These are phyloP conservation scores for Vitis labrusca DNA, from an alignment of 164 flowering plant genomes.

Conservation along the genomic window DNA sequence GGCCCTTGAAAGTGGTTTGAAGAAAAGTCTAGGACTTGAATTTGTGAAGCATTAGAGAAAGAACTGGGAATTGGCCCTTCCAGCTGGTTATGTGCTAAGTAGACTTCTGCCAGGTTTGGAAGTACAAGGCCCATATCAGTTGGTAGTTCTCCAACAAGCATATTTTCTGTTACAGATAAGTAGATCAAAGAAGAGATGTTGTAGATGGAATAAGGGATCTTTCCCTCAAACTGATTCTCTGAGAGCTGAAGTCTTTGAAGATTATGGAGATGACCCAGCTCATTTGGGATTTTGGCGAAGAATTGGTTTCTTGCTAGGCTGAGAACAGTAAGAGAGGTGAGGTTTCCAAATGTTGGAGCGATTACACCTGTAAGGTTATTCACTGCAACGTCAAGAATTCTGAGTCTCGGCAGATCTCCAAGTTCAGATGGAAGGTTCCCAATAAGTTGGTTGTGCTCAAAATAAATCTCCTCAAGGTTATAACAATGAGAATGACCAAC, in stretches of 20 bases:
- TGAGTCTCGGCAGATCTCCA: neutral
- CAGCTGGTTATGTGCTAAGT: slow-evolving; percentile 1
- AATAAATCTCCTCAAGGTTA: slow-evolving; percentile 1
- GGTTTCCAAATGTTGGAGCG: slow-evolving; percentile 9
- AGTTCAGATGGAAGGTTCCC: slow-evolving; percentile 1
- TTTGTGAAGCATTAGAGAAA: slow-evolving; percentile 7
- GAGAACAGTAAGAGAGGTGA: slow-evolving; percentile 9
- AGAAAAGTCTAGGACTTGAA: slow-evolving; percentile 19
- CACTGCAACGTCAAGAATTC: neutral
- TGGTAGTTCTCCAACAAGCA: slow-evolving; percentile 8
- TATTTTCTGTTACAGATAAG: slow-evolving; percentile 2
- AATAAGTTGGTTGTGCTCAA: neutral
- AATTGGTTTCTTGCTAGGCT: slow-evolving; percentile 7
- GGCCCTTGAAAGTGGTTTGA: slow-evolving; percentile 9
- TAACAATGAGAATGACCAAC: neutral
- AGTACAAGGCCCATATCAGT: slow-evolving; percentile 3
- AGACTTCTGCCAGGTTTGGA: slow-evolving; percentile 10
- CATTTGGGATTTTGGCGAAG: neutral
- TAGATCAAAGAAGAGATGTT: slow-evolving; percentile 11
- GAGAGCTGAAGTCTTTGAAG: slow-evolving; percentile 14
- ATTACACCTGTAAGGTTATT: slow-evolving; percentile 12
- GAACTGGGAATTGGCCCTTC: slow-evolving; percentile 9
- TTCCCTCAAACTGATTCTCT: slow-evolving; percentile 6
- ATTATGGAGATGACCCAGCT: neutral
- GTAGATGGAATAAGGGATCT: slow-evolving; percentile 7